Percentiles rank a stretch among this genome's conserved stretches.
Conservation (phyloP, 2,329 filamentous ascomycete species). For the Exserohilum turcica region DNA sequence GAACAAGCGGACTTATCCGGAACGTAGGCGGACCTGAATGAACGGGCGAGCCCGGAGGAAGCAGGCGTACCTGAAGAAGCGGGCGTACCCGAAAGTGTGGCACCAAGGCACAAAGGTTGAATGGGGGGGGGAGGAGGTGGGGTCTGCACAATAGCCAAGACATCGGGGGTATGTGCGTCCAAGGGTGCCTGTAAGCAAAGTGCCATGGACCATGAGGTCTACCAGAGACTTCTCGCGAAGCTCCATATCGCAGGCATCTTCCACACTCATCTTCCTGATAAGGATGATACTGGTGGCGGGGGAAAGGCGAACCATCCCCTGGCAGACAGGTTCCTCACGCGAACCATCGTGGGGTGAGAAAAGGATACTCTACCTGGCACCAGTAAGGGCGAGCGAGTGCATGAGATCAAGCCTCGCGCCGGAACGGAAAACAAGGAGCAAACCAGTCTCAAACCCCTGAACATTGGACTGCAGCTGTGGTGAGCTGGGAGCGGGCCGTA, state of each 20-base stretch:
- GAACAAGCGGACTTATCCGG: slow-evolving; percentile 9
- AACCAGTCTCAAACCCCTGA: slow-evolving; percentile 9
- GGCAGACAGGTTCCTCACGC: slow-evolving; percentile 27
- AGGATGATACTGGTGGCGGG: slow-evolving; percentile 31
- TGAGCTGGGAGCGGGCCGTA: slow-evolving; percentile 2
- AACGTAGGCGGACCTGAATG: slow-evolving; percentile 9
- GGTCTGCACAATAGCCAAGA: slow-evolving; percentile 18
- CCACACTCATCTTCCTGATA: slow-evolving; percentile 30
- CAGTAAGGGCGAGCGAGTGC: slow-evolving; percentile 10
- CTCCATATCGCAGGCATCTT: slow-evolving; percentile 35
- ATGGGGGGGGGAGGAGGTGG: slow-evolving; percentile 4
- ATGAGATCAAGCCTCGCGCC: slow-evolving; percentile 1
- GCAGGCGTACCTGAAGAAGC: slow-evolving; percentile 17
- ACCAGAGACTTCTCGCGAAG: slow-evolving; percentile 18
- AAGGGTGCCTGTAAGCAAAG: slow-evolving; percentile 26
- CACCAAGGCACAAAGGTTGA: neutral
- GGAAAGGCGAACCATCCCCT: slow-evolving; percentile 22
- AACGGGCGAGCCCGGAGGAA: slow-evolving; percentile 6
- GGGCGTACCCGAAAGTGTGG: slow-evolving; percentile 12
- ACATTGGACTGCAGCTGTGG: slow-evolving; percentile 5
- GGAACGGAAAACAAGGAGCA: slow-evolving; percentile 10
- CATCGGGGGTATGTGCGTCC: slow-evolving; percentile 17
- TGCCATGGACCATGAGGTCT: slow-evolving; percentile 34
- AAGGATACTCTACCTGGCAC: slow-evolving; percentile 21
- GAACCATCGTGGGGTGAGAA: slow-evolving; percentile 23